Evolutionary conservation across 306 rosid species (phyloP).

Genomic region (Lathyrus tuberosus): DNA sequence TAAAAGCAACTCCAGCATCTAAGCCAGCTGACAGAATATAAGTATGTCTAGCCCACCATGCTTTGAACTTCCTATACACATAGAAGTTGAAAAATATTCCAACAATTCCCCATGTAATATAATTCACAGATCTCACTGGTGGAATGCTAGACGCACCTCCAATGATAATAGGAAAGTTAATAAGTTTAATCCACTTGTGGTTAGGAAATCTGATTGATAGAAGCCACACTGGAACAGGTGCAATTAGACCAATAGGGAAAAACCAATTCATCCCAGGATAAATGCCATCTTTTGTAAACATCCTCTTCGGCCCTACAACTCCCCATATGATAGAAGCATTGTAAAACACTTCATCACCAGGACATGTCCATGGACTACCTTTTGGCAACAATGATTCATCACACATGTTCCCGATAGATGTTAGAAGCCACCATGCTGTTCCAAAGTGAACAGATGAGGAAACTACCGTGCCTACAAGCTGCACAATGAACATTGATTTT

Average conservation of each 20-base stretch:
- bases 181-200: slow-evolving; percentile 52
- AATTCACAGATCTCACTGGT: slow-evolving; percentile 53
- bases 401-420: slow-evolving; percentile 49
- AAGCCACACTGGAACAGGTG: slow-evolving; percentile 60
- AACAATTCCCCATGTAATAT: slow-evolving; percentile 51
- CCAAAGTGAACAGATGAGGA: slow-evolving; percentile 49
- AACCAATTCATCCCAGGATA: slow-evolving; percentile 63
- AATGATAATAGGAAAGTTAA: slow-evolving; percentile 55
- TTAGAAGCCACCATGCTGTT: slow-evolving; percentile 78
- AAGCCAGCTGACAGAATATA: slow-evolving; percentile 60
- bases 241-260: slow-evolving; percentile 58
- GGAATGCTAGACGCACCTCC: slow-evolving; percentile 44
- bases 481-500: slow-evolving; percentile 60
- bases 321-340: slow-evolving; percentile 85
- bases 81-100: slow-evolving; percentile 64
- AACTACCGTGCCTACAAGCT: slow-evolving; percentile 62
- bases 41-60: slow-evolving; percentile 67
- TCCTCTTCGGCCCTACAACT: slow-evolving; percentile 59
- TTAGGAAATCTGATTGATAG: slow-evolving; percentile 47
- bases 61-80: slow-evolving; percentile 46
- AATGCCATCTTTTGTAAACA: slow-evolving; percentile 50
- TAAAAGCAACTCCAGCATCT: slow-evolving; percentile 71
- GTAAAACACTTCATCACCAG: slow-evolving; percentile 58
- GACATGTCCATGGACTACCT: slow-evolving; percentile 86
- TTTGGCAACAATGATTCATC: slow-evolving; percentile 39